phyloP scores from a whole-genome alignment of 2,329 filamentous ascomycete species.

The Chaetothyriales sp. region DNA sequence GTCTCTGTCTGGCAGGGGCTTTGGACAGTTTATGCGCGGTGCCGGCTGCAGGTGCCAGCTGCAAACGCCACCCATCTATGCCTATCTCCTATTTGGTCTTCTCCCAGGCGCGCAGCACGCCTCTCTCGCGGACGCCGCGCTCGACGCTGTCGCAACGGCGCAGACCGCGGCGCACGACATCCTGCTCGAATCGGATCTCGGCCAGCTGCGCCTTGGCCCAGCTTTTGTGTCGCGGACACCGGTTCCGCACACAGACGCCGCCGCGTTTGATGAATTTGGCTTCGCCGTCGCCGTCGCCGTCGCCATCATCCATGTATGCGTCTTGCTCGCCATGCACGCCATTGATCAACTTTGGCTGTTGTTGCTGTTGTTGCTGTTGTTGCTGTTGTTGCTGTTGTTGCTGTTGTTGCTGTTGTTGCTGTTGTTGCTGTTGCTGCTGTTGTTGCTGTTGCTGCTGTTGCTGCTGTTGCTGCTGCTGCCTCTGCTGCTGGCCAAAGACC shows the following conservation, averaged over 20 bases:
- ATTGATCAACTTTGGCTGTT: slow-evolving; percentile 5
- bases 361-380: slow-evolving; percentile 11
- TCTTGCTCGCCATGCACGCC: slow-evolving; percentile 21
- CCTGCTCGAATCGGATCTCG: slow-evolving; percentile 17
- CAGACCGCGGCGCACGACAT: slow-evolving; percentile 12
- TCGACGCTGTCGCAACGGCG: slow-evolving; percentile 8
- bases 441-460: slow-evolving; percentile 12
- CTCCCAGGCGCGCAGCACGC: slow-evolving; percentile 13
- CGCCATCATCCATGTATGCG: slow-evolving; percentile 19
- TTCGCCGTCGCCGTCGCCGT: slow-evolving; percentile 20
- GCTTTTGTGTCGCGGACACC: slow-evolving; percentile 35
- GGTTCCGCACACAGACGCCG: slow-evolving; percentile 34
- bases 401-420: slow-evolving; percentile 13
- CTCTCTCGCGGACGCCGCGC: slow-evolving; percentile 11
- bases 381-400: slow-evolving; percentile 13
- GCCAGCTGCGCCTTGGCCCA: slow-evolving; percentile 33
- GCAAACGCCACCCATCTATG: too few species aligned
- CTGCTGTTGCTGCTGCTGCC: slow-evolving; percentile 10
- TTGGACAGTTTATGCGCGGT: too few species aligned
- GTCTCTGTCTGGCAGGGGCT: too few species aligned
- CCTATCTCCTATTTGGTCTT: neutral
- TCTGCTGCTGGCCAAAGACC: slow-evolving; percentile 16
- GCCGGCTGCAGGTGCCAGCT: too few species aligned
- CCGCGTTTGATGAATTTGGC: slow-evolving; percentile 20
- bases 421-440: slow-evolving; percentile 13